These are phyloP conservation scores for Colletotrichum tabaci DNA, from an alignment of 2,329 filamentous ascomycete species.

Conservation along the genomic window DNA sequence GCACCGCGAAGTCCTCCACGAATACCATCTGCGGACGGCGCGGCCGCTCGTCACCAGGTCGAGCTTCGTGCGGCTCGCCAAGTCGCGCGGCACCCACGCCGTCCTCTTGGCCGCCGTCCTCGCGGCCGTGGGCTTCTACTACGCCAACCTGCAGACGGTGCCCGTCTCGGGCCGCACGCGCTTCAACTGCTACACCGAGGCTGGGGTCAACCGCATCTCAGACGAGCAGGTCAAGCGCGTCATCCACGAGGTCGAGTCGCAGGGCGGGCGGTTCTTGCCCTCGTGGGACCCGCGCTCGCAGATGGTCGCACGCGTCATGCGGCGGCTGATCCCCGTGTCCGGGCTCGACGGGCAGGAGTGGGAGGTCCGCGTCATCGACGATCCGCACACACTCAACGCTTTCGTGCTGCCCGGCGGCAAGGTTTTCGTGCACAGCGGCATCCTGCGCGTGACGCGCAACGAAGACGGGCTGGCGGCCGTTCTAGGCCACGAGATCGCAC, in stretches of 20 bases:
- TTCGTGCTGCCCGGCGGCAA: constrained; percentile 86
- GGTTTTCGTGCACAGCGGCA: constrained; percentile 84
- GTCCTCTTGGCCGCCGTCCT: constrained; percentile 58
- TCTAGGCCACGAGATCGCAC: constrained; percentile 84
- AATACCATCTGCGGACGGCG: constrained; percentile 48
- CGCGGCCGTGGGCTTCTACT: constrained; percentile 72
- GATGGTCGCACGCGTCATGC: constrained; percentile 76
- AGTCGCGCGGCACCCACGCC: constrained; percentile 54
- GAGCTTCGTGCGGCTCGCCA: constrained; percentile 50
- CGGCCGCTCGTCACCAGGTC: constrained; percentile 52
- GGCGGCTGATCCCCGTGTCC: constrained; percentile 76
- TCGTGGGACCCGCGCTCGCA: constrained; percentile 70
- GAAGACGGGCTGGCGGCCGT: constrained; percentile 82
- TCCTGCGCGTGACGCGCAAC: constrained; percentile 75
- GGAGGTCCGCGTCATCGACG: constrained; percentile 84
- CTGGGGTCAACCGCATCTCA: constrained; percentile 68
- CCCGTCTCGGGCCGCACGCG: constrained; percentile 79
- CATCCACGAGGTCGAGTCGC: constrained; percentile 66
- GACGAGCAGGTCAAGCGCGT: constrained; percentile 70
- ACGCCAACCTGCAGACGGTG: constrained; percentile 79
- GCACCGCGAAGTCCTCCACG: constrained; percentile 26
- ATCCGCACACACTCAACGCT: constrained; percentile 74
- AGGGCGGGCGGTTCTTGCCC: constrained; percentile 69
- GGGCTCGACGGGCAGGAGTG: constrained; percentile 73
- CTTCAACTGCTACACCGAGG: constrained; percentile 78